phyloP scores from a whole-genome alignment of 2,329 filamentous ascomycete species.

The Trichoderma guizhouense region DNA sequence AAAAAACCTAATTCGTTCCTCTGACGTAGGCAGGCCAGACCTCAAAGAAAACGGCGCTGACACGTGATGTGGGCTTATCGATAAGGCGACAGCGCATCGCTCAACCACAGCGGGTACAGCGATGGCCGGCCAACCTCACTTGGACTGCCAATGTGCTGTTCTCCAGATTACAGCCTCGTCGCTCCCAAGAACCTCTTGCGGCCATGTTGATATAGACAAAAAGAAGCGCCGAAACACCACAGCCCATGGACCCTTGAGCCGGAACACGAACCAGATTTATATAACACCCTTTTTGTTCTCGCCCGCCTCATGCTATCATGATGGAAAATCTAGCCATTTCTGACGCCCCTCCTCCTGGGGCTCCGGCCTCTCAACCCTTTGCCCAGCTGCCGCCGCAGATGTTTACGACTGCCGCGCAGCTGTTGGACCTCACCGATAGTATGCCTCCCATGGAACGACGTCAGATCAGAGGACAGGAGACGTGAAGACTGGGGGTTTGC shows the following conservation, averaged over 20 bases:
- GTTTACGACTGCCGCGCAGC: conserved; percentile 95
- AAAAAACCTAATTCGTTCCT: neutral
- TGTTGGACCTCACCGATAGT: conserved; percentile 97
- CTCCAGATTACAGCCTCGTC: neutral
- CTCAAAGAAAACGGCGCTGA: neutral
- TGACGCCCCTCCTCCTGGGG: conserved; percentile 45
- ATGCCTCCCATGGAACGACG: conserved; percentile 39
- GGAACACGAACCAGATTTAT: neutral
- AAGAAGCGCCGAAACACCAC: neutral
- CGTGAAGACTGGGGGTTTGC: neutral
- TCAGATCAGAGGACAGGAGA: neutral
- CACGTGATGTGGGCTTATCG: conserved; percentile 17
- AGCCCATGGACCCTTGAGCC: conserved; percentile 13
- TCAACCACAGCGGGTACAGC: conserved; percentile 1
- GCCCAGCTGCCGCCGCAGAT: conserved; percentile 84
- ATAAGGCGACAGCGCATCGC: conserved; percentile 6
- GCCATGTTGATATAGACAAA: conserved; percentile 16
- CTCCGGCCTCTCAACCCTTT: conserved; percentile 43
- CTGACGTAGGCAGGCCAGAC: neutral
- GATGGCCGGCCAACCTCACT: neutral
- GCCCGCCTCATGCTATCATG: conserved; percentile 26
- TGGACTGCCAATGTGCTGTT: neutral
- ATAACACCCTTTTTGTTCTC: neutral
- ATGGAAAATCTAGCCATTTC: conserved; percentile 56
- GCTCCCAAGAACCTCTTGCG: neutral